Conservation (phyloP, 768 basidiomycete genomes). For the Tulasnella sp. region DNA sequence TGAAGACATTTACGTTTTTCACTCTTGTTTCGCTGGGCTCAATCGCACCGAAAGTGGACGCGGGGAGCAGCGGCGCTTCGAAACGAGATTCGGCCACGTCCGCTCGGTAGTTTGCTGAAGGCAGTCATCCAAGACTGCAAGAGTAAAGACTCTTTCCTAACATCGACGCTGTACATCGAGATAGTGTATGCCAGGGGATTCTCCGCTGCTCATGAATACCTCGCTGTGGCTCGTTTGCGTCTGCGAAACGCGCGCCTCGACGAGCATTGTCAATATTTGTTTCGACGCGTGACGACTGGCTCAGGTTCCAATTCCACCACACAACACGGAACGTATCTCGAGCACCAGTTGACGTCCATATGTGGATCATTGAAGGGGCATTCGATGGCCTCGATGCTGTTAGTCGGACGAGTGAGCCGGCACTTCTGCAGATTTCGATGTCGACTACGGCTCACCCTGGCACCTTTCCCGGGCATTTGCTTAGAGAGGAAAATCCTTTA, state of each 20-base stretch:
- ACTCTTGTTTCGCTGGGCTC: slow-evolving; percentile 78
- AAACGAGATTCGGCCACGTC: background rate
- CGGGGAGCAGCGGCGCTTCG: background rate
- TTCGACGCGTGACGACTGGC: background rate
- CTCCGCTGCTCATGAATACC: no score
- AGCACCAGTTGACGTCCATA: background rate
- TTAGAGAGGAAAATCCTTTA: slow-evolving; percentile 28
- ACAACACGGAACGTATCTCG: background rate
- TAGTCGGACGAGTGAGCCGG: slow-evolving; percentile 1
- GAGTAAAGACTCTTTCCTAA: no score
- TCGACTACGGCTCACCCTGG: background rate
- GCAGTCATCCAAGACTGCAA: no score
- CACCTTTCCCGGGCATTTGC: background rate
- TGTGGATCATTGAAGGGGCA: slow-evolving; percentile 29
- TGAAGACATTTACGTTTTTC: slow-evolving; percentile 90
- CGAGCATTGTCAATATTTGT: background rate
- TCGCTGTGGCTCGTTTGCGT: background rate
- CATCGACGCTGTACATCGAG: no score
- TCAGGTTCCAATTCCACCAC: slow-evolving; percentile 9
- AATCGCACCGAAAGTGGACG: slow-evolving; percentile 52
- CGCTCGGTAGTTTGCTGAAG: background rate
- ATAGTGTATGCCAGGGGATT: no score
- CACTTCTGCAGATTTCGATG: background rate
- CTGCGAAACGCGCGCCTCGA: background rate
- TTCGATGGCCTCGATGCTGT: slow-evolving; percentile 23